These are phyloP conservation scores for Aureococcus anophagefferens DNA, from an alignment of 108 stramenopile genomes.

Conservation along the genomic window DNA sequence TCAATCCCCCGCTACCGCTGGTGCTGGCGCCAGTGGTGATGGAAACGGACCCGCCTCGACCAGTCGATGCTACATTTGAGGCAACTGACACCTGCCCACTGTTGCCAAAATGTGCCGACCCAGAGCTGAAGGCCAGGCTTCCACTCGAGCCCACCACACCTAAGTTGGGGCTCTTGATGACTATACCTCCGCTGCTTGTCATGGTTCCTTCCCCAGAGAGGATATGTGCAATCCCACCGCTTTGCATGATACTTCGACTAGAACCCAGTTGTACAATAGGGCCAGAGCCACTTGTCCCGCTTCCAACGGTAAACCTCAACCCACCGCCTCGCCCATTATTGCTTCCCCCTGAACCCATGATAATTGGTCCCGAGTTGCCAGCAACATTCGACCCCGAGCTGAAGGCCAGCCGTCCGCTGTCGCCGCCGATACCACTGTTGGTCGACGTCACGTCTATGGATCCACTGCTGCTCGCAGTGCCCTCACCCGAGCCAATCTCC, in stretches of 20 bases:
- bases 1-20: not conserved
- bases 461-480: not conserved
- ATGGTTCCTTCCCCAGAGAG: not conserved
- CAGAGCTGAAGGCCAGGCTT: not conserved
- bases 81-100: not conserved
- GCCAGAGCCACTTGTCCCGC: not conserved
- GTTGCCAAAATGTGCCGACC: not conserved
- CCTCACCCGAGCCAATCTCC: not conserved
- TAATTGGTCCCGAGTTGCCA: not conserved
- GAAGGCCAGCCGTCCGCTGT: not conserved
- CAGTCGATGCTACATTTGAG: not conserved
- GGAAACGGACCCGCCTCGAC: not conserved
- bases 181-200: slow-evolving; percentile 3
- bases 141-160: not conserved
- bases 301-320: not conserved
- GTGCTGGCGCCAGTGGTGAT: not conserved
- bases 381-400: not conserved
- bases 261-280: not conserved
- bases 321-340: not conserved
- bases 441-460: too few relatives aligned
- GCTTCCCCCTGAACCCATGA: not conserved
- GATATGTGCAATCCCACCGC: too few relatives aligned
- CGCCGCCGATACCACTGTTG: not conserved
- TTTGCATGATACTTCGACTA: too few relatives aligned
- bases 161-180: not conserved